phyloP scores from a whole-genome alignment of 164 flowering plant species.

The Paratinospora sagittata region DNA sequence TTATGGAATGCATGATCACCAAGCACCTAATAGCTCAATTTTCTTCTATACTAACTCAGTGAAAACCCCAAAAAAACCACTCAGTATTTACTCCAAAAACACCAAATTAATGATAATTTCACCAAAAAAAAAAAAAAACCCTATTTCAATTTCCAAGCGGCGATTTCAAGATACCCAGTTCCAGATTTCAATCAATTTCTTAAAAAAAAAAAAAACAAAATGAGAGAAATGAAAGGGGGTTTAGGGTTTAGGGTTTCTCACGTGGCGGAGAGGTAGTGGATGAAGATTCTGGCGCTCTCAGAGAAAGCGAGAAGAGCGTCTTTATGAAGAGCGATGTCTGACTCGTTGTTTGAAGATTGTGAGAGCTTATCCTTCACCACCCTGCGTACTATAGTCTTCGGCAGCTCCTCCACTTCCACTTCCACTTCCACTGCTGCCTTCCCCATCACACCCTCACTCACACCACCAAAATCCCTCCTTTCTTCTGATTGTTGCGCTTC shows the following conservation, averaged over 20 bases:
- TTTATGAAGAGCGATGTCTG: slow-evolving; percentile 27
- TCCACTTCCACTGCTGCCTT: slow-evolving; percentile 10
- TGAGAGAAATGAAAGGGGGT: not conserved
- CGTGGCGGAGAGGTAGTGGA: slow-evolving; percentile 38
- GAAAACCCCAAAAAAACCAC: not conserved
- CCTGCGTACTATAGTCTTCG: slow-evolving; percentile 35
- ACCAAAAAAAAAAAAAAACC: not conserved
- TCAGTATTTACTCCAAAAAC: not conserved
- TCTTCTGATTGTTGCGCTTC: no score
- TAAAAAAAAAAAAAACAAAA: not conserved
- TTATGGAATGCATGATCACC: no score
- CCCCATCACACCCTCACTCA: slow-evolving; percentile 12
- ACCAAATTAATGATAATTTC: not conserved
- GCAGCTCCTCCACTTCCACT: slow-evolving; percentile 30
- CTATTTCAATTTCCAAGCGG: not conserved
- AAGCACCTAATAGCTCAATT: no score
- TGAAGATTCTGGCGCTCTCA: slow-evolving; percentile 35
- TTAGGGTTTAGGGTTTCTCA: slow-evolving; percentile 8
- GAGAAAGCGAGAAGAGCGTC: slow-evolving; percentile 39
- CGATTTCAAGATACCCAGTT: no score
- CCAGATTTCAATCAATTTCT: no score
- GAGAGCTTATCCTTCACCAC: slow-evolving; percentile 40
- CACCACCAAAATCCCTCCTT: no score
- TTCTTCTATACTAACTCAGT: no score
- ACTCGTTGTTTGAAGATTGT: slow-evolving; percentile 18